A percentile compares a stretch with the other conserved stretches of the same genome.
Evolutionary conservation across 176 grass and related monocot species (phyloP).

Genomic region (Rhipidocladum racemiflorum): DNA sequence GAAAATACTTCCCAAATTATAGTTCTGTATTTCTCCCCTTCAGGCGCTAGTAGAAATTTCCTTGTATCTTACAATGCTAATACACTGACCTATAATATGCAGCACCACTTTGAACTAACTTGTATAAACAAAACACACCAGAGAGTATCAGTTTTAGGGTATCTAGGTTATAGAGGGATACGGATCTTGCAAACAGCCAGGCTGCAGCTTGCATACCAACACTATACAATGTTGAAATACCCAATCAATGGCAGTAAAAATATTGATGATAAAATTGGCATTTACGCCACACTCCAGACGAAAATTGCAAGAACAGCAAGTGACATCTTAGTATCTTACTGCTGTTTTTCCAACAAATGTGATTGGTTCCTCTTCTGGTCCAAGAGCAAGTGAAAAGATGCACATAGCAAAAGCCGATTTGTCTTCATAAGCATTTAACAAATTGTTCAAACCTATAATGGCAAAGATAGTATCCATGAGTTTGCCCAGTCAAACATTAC

Average conservation of each 20-base stretch:
- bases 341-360: constrained; percentile 84
- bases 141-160: neutral
- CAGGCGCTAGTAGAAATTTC: neutral
- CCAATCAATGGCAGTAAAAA: neutral
- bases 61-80: neutral
- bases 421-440: constrained; percentile 90
- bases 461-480: constrained; percentile 25
- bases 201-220: neutral
- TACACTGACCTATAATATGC: neutral
- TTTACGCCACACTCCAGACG: neutral
- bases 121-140: neutral
- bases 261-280: neutral
- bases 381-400: constrained; percentile 96
- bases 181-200: neutral
- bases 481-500: constrained; percentile 10
- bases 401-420: constrained; percentile 98
- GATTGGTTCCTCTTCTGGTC: constrained; percentile 71
- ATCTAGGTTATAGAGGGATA: neutral
- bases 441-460: constrained; percentile 79
- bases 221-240: neutral
- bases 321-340: constrained; percentile 56
- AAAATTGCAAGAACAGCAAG: constrained; percentile 12
- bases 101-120: neutral
- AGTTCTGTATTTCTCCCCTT: neutral
- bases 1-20: neutral